These are phyloP conservation scores for Schizonepeta tenuifolia DNA, from an alignment of 257 asterid species.

Conservation along the genomic window DNA sequence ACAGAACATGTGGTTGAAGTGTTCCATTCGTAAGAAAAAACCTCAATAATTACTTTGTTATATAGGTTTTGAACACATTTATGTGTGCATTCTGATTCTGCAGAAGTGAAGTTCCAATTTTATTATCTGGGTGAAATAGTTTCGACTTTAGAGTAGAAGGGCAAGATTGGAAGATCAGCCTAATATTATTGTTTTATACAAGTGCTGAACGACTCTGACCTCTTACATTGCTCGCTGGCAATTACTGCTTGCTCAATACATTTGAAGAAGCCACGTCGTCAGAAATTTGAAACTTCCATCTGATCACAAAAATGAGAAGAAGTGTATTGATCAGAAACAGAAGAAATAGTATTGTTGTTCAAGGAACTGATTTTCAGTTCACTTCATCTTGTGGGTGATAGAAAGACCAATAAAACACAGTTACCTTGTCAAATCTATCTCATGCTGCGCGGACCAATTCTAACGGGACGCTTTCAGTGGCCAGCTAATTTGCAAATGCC, in stretches of 20 bases:
- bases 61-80: no score
- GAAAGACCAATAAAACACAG: neutral
- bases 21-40: no score
- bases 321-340: neutral
- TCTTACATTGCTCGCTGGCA: conserved; percentile 1
- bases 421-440: conserved; percentile 50
- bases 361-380: conserved; percentile 4
- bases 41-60: no score
- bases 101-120: neutral
- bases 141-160: neutral
- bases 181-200: neutral
- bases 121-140: neutral
- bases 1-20: no score
- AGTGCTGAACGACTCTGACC: conserved; percentile 12
- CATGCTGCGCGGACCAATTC: conserved; percentile 74
- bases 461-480: conserved; percentile 74
- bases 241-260: conserved; percentile 10
- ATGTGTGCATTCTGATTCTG: neutral
- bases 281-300: neutral
- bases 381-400: neutral
- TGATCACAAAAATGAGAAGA: conserved; percentile 4
- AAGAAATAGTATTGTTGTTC: neutral
- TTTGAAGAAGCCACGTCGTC: neutral
- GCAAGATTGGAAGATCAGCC: neutral
- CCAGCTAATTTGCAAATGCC: conserved; percentile 48